These are phyloP conservation scores for Cordyceps militaris DNA, from an alignment of 2,329 filamentous ascomycete genomes.

Conservation along the genomic window DNA sequence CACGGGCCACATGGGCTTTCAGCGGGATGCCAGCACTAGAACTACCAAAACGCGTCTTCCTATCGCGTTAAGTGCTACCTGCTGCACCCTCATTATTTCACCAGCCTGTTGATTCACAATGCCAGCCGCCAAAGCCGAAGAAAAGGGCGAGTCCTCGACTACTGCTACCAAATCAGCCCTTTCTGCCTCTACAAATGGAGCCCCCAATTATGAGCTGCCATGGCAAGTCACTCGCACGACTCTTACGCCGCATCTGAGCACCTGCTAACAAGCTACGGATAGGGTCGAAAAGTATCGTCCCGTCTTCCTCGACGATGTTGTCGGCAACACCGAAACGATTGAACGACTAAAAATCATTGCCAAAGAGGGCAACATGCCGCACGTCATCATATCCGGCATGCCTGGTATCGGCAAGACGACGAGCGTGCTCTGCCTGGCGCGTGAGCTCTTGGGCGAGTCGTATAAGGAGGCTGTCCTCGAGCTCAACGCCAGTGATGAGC, in stretches of 20 bases:
- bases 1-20: conserved; percentile 22
- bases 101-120: conserved; percentile 28
- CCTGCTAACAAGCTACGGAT: conserved; percentile 10
- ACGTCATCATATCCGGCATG: conserved; percentile 99
- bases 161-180: conserved; percentile 51
- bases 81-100: conserved; percentile 13
- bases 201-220: conserved; percentile 64
- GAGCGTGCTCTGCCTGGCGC: conserved; percentile 84
- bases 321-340: conserved; percentile 96
- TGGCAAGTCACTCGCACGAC: conserved; percentile 46
- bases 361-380: conserved; percentile 98
- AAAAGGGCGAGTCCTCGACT: conserved; percentile 54
- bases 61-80: conserved; percentile 32
- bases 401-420: conserved; percentile 98
- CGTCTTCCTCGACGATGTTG: conserved; percentile 89
- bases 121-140: conserved; percentile 43
- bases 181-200: conserved; percentile 42
- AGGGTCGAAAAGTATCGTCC: conserved; percentile 99
- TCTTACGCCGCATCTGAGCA: conserved; percentile 17
- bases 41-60: conserved; percentile 27
- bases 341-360: conserved; percentile 97
- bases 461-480: conserved; percentile 98
- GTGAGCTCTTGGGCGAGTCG: conserved; percentile 81
- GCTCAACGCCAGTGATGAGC: conserved; percentile 91
- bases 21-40: background rate